Base-by-base conservation (phyloP, 2,329 filamentous ascomycete species). In the Mycosphaerelloides madeirae region DNA sequence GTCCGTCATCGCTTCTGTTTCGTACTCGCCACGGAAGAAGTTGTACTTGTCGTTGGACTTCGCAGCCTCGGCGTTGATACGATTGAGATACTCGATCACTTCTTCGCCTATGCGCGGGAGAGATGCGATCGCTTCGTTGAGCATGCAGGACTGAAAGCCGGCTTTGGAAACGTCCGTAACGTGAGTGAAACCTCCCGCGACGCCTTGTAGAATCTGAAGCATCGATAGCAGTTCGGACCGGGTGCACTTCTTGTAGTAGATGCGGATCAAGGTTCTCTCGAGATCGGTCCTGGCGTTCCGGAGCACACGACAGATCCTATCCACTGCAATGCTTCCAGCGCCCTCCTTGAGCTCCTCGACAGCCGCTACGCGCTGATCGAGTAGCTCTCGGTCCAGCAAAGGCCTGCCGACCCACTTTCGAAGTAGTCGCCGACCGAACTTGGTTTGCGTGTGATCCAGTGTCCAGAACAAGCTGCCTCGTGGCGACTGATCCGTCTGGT, bases 201-300 rank as follows among this genome's bases (percentile, higher is more conserved):
- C 87, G 46, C 75, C 79, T 58, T 95, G 89, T 45, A 98, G 73
- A 0, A 86, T 85, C 65, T 97, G 90, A 1, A 98, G 74, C 3
- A 94, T 84, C 1, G 79, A 80, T 2, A 97, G 74, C 3, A 98
- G 79, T 65, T 98, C 93, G 0, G 90, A 85, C 0, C 93, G 82
- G 1, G 87, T 85, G 65, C 90, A 97, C 69, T 95, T 96, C 38
- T 90, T 89, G 67, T 98, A 98, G 71, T 97, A 98, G 47, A 98
- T 95, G 34, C 93, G 81, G 59, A 97, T 90, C 35, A 98, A 73
- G 49, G 87, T 93, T 56, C 93, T 89, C 67, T 98, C 93, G 5
- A 98, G 79, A 61, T 98, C 93, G 5, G 79, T 81, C 61, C 78
- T 87, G 49, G 84, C 83, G 47, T 77, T 84, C 19, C 75, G 72